phyloP scores from a whole-genome alignment of 1,284 basidiomycete species.

The Phlebopus sp. region DNA sequence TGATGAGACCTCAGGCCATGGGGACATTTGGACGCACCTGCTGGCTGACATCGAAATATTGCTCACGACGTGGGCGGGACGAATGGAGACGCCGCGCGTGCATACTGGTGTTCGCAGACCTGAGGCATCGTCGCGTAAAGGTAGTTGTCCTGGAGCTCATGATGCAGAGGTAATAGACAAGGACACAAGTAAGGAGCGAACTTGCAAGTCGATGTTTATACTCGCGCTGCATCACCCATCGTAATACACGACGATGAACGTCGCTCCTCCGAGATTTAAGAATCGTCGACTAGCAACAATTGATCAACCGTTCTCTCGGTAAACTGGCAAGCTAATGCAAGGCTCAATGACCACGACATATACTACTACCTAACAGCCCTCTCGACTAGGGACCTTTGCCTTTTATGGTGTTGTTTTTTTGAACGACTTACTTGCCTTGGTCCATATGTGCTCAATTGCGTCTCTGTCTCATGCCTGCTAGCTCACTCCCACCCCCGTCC shows the following conservation, averaged over 20 bases:
- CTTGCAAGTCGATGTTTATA: too few species aligned
- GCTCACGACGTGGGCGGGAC: conserved; percentile 26
- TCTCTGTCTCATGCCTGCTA: conserved; percentile 28
- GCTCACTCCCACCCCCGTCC: conserved; percentile 52
- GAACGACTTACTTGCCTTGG: not conserved
- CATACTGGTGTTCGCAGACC: conserved; percentile 6
- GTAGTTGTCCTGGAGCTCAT: conserved; percentile 10
- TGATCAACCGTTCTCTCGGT: too few species aligned
- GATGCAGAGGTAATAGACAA: not conserved
- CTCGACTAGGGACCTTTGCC: not conserved
- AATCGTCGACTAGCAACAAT: too few species aligned
- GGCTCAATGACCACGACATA: too few species aligned
- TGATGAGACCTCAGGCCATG: not conserved
- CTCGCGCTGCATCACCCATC: too few species aligned
- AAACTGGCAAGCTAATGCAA: too few species aligned
- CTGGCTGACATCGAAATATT: conserved; percentile 34
- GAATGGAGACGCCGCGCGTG: conserved; percentile 20
- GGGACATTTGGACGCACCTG: conserved; percentile 26
- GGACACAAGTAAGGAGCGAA: too few species aligned
- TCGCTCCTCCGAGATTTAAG: too few species aligned
- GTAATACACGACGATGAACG: too few species aligned
- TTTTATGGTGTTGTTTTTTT: not conserved
- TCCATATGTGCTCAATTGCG: not conserved
- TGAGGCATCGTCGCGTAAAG: conserved; percentile 8
- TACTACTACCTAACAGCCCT: too few species aligned